phyloP scores from a whole-genome alignment of 108 stramenopile species.

The Cylindrotheca fusiformis region DNA sequence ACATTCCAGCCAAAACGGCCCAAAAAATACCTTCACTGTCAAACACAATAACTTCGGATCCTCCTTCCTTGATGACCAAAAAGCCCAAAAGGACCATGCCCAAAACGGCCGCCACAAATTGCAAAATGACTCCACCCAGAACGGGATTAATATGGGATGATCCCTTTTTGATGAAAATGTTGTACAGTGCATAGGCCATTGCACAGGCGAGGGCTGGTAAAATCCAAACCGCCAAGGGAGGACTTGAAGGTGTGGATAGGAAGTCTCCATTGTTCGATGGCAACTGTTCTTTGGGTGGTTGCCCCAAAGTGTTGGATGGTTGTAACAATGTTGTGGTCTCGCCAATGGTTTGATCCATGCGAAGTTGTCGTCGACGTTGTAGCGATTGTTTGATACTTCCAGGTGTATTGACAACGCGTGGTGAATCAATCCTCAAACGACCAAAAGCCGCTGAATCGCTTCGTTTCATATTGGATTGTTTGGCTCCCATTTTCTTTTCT shows the following conservation, averaged over 20 bases:
- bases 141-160: slow-evolving; percentile 57
- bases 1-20: slow-evolving; percentile 40
- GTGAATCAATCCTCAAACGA: slow-evolving; percentile 5
- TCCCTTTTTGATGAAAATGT: slow-evolving; percentile 79
- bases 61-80: slow-evolving; percentile 9
- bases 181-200: slow-evolving; percentile 66
- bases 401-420: slow-evolving; percentile 1
- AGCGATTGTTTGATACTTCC: slow-evolving; percentile 1
- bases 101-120: slow-evolving; percentile 65
- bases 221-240: slow-evolving; percentile 54
- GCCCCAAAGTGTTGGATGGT: neutral
- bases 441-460: slow-evolving; percentile 18
- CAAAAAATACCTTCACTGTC: slow-evolving; percentile 36
- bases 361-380: slow-evolving; percentile 6
- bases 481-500: neutral
- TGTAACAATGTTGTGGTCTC: neutral
- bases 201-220: slow-evolving; percentile 65
- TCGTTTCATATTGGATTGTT: slow-evolving; percentile 8
- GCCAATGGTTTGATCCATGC: neutral
- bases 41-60: neutral
- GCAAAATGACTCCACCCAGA: slow-evolving; percentile 70
- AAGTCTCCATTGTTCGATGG: neutral
- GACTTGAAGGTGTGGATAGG: slow-evolving; percentile 8
- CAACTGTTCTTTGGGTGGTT: neutral
- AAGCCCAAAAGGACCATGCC: slow-evolving; percentile 35